Evolutionary conservation across 768 basidiomycete genomes (phyloP), one percentile per base, ranked within the genome.

Genomic region (Calocybe indica): DNA sequence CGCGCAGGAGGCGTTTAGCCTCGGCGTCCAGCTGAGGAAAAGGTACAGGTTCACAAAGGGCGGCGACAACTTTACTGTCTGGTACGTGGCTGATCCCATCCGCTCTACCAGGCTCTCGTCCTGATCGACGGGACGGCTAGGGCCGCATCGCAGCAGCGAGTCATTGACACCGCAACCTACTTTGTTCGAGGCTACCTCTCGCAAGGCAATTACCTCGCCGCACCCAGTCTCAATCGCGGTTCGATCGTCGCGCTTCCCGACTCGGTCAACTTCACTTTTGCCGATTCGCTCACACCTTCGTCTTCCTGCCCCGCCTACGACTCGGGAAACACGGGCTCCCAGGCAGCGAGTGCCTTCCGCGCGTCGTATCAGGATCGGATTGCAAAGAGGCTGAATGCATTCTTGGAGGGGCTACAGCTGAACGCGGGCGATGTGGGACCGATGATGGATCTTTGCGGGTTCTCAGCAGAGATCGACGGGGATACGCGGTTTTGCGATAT

Each of bases 401-500:
- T 60, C 39, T 55, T 73, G 14, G 58, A 70, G 30, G 69, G 68
- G 6, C 54, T 73, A 37, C 52, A 47, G 10, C 48, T 74, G n/a
- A 52, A 50, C 13, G 55, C 60, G 7, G 61, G 56, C 5, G 70
- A 73, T 50, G 55, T 73, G 30, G 69, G 71, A 1, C 57, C 66
- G 13, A 74, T 73, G 72, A 65, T 68, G 41, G 72, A 74, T 58
- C 52, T 73, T 14, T 72, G 71, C 46, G 72, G 72, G 14, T 74
- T 71, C 51, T 59, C 60, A 30, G 58, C 59, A 3, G 70, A 66
- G 46, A 52, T 74, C 2, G 54, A 62, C 43, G 71, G 71, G 1
- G 66, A 71, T 49, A 64, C 55, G 10, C 59, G 65, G 31, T 74
- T 72, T 47, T 74, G 72, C 47, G 64, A 70, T 37, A 55, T 71